Evolutionary conservation across 2,329 filamentous ascomycete species (phyloP), one percentile per base, ranked within the genome.

Genomic region (Whalleya microplaca): DNA sequence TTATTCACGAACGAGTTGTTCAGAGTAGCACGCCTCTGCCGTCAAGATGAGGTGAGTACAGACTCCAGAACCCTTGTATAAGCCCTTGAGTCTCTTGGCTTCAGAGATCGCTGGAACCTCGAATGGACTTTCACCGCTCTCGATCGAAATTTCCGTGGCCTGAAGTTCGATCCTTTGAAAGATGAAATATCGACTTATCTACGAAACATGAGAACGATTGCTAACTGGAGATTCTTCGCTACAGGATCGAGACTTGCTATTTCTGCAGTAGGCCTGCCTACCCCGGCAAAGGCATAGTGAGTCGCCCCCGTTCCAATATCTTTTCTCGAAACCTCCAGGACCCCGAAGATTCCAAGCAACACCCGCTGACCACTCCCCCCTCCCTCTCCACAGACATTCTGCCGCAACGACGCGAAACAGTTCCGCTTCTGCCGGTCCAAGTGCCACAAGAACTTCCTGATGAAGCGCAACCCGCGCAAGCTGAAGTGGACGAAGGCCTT

Each of bases 401-500:
- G 64, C 46, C 65, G 66, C 42, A 67, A 67, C 45, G 66, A 68
- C 41, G 66, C 61, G 21, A 68, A 68, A 41, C 51, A 56, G 20
- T 86, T 86, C 67, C 75, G 83, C 53, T 87, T 87, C 75, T 87
- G 84, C 71, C 75, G 80, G 53, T 80, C 75, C 66, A 83, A 62
- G 42, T 64, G 64, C 60, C 64, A 67, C 61, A 65, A 65, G 56
- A 66, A 66, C 59, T 68, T 66, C 59, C 95, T 96, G 79, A 96
- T 96, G 91, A 96, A 96, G 89, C 88, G 95, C 66, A 97, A 98
- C 79, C 93, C 94, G 37, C 88, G 94, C 74, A 96, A 97, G 77
- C 85, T 98, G 68, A 95, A 92, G 77, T 97, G 94, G 95, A 97
- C 94, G 61, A 96, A 97, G 82, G 87, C 91, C 50, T 94, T 93